Base-by-base conservation (phyloP, 2,329 filamentous ascomycete species). In the Calonectria hongkongensis region DNA sequence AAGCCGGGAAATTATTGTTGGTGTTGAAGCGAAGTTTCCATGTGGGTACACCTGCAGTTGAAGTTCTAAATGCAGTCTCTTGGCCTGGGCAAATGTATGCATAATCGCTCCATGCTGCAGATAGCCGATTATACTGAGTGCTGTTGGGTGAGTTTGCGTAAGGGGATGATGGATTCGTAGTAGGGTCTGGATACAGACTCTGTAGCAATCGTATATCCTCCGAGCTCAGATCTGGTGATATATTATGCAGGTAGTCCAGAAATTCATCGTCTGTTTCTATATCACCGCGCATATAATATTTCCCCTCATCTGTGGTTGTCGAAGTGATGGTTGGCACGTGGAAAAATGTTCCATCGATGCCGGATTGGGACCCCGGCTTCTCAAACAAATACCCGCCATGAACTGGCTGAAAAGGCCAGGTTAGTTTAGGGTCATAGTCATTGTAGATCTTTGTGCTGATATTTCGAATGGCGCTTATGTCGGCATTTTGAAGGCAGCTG, bases 341-440 rank as follows among this genome's bases (percentile, higher is more conserved):
- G 71, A 81, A 82, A 70, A 85, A 85, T 1, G 81, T 83, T 4
- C 78, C 82, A 8, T 85, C 83, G n/a, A 81, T 80, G 56, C 78
- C 84, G 72, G 77, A 84, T 72, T 76, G 83, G 0, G 87, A 88
- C 21, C 87, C 87, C 6, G 84, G 82, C 67, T 87, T 88, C 74
- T 88, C 87, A 4, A 88, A 80, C 0, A 88, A 70, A 0, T 85
- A 85, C 0, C 86, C 87, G 0, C 86, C 86, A 0, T 86, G 85
- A 0, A 85, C 84, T 1, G 87, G 87, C 64, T 88, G 87, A 78
- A 86, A 89, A 0, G 87, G 87, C 87, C 87, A 88, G 0, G 85
- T 88, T 30, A 86, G 79, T 45, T 82, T 82, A 18, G 83, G 82
- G 5, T 84, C 78, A 4, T 84, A 84, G 0, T 83, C 81, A 2